Evolutionary conservation across 192 early-diverging fungal genomes (phyloP), one percentile per base, ranked within the genome.

Genomic region (Kappamyces sp.): DNA sequence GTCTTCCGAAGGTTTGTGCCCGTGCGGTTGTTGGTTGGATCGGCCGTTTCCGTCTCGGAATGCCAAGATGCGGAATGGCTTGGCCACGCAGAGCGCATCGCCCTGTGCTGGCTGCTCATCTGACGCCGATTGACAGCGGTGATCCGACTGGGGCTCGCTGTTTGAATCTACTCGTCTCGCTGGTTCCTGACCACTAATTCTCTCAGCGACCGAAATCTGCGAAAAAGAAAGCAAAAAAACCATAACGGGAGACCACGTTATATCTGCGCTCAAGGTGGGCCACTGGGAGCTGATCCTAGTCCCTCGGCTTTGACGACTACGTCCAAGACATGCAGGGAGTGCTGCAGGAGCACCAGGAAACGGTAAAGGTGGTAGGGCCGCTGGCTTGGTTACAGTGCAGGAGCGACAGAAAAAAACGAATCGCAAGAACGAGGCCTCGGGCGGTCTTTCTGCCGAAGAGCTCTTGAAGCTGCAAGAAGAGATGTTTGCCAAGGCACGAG

Each of bases 201-300:
- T 9, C 15, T 36, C 58, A 79, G 91, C 96, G 7, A 99, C 94
- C 69, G 93, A 96, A 54, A 86, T 89, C 38, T 97, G 93, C 70
- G 96, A 99, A 69, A 93, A 94, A 62, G 94, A 94, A 58, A 73
- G 83, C 2, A 93, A 93, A 66, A 99, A 96, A 78, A 97, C 96
- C 5, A 99, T 99, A 62, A 86, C 92, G 0, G 93, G 92, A 7
- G 96, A 99, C 59, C 96, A 99, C 66, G 90, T 99, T 5, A 74
- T 99, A 31, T 60, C 81, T 1, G 90, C 96, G 4, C 75, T 99
- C 46, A 82, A 90, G 69, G 87, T 88, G 15, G 34, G 40, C n/a
- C 6, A 31, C 33, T 0, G 23, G 57, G 33, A 37, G 39, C n/a
- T 40, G 23, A 23, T 23, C 23, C 23, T 54, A 88, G 75, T 72